These are phyloP conservation scores for Theobroma grandiflorum DNA, from an alignment of 441 rosid genomes.

Conservation along the genomic window DNA sequence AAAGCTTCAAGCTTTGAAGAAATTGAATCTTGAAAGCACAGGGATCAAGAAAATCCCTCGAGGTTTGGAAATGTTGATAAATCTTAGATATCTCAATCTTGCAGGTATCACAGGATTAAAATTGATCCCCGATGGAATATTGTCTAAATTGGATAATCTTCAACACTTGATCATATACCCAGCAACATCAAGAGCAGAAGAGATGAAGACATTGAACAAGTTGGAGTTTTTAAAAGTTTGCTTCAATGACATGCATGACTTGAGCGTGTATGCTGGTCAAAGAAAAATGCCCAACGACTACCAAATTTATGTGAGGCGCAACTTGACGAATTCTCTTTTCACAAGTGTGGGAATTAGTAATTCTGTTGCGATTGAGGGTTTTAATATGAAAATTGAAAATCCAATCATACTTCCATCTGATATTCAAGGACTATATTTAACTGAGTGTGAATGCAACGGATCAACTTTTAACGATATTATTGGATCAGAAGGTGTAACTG, in stretches of 20 bases:
- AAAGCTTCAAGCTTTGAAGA: neutral
- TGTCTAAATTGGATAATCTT: neutral
- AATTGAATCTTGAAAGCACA: neutral
- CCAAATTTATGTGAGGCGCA: neutral
- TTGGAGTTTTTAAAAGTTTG: neutral
- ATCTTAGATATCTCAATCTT: constrained; percentile 5
- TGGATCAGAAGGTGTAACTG: neutral
- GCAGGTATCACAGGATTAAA: neutral
- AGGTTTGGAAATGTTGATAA: neutral
- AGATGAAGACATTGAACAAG: neutral
- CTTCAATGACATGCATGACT: neutral
- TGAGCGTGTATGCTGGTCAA: neutral
- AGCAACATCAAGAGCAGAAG: neutral
- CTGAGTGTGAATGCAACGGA: rapidly evolving
- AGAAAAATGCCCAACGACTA: neutral
- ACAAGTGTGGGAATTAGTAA: too few species aligned
- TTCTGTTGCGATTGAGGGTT: neutral
- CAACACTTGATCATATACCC: neutral
- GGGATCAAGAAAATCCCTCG: neutral
- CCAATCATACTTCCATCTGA: neutral
- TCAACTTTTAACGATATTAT: neutral
- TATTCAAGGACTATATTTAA: neutral
- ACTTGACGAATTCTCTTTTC: too few species aligned
- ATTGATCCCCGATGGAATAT: neutral
- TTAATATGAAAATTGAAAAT: neutral